phyloP scores from a whole-genome alignment of 768 basidiomycete genomes.

The Boletus subcaerulescens region DNA sequence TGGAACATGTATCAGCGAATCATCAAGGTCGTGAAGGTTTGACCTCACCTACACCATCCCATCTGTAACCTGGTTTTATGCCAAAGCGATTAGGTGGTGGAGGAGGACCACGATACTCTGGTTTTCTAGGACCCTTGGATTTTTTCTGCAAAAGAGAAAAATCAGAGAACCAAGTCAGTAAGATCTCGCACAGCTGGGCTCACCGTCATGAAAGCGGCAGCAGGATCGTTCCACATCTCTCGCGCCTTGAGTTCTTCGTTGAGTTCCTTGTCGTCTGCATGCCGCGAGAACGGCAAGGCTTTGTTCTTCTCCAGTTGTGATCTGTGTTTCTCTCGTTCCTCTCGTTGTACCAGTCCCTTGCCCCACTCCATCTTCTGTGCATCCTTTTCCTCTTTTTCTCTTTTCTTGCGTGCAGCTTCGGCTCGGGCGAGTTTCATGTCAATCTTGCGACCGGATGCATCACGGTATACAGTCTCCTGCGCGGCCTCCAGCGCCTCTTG shows the following conservation, averaged over 20 bases:
- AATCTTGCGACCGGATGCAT: constrained; percentile 82
- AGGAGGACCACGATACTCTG: constrained; percentile 82
- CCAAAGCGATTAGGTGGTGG: constrained; percentile 95
- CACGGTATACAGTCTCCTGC: constrained; percentile 93
- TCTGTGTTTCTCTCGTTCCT: constrained; percentile 67
- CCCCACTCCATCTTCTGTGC: constrained; percentile 97
- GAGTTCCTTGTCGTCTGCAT: constrained; percentile 78
- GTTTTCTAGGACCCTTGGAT: constrained; percentile 73
- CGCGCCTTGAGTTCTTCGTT: constrained; percentile 82
- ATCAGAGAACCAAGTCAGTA: constrained; percentile 1
- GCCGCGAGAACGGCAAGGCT: constrained; percentile 66
- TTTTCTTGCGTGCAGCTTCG: constrained; percentile 77
- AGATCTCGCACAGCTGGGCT: constrained; percentile 20
- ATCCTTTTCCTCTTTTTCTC: constrained; percentile 82
- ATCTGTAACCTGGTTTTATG: constrained; percentile 92
- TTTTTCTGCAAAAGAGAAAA: constrained; percentile 55
- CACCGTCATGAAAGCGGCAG: constrained; percentile 89
- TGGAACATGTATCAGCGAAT: constrained; percentile 29
- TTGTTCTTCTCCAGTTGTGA: constrained; percentile 67
- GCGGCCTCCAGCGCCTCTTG: constrained; percentile 52
- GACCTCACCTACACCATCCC: constrained; percentile 93
- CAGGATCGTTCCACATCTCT: constrained; percentile 97
- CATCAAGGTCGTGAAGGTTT: not conserved
- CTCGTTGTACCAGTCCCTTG: constrained; percentile 88
- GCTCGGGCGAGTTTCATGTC: constrained; percentile 83